A percentile compares a stretch with the other conserved stretches of the same genome.
These are phyloP conservation scores for Yamadazyma friedrichii DNA, from an alignment of 1,139 yeast genomes.

Conservation along the genomic window DNA sequence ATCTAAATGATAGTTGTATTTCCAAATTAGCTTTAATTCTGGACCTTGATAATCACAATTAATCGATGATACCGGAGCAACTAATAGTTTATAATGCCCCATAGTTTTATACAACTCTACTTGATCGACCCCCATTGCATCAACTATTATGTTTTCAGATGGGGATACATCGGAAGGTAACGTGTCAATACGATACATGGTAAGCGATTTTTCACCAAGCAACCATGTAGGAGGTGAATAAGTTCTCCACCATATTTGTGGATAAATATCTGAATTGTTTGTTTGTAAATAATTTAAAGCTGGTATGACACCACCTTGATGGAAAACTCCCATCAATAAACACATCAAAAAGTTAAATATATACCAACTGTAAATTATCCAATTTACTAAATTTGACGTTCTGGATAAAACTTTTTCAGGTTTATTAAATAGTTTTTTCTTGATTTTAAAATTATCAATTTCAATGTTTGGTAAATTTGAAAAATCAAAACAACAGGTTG, in stretches of 20 bases:
- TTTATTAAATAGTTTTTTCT: conserved; percentile 8
- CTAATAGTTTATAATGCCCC: conserved; percentile 25
- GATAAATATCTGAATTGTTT: background rate
- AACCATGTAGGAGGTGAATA: conserved; percentile 93
- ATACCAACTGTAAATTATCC: conserved; percentile 52
- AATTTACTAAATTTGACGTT: conserved; percentile 14
- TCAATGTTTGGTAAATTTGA: conserved; percentile 9
- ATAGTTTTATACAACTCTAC: conserved; percentile 10
- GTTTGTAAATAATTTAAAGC: conserved; percentile 44
- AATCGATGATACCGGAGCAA: conserved; percentile 53
- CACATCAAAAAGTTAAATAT: conserved; percentile 62
- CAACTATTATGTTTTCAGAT: conserved; percentile 26
- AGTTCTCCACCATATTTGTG: conserved; percentile 87
- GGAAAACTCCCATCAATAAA: conserved; percentile 72
- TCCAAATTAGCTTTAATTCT: conserved; percentile 37
- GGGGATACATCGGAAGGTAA: conserved; percentile 9
- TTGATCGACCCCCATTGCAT: conserved; percentile 56
- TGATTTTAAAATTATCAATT: conserved; percentile 8
- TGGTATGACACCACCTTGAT: conserved; percentile 88
- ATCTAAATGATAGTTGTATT: conserved; percentile 52
- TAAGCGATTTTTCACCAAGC: conserved; percentile 39
- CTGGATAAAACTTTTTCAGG: conserved; percentile 14
- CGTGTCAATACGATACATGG: conserved; percentile 20
- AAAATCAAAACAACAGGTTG: conserved; percentile 61
- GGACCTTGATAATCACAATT: conserved; percentile 14